These are phyloP conservation scores for Trichophyton equinum DNA, from an alignment of 2,329 filamentous ascomycete species.

Conservation along the genomic window DNA sequence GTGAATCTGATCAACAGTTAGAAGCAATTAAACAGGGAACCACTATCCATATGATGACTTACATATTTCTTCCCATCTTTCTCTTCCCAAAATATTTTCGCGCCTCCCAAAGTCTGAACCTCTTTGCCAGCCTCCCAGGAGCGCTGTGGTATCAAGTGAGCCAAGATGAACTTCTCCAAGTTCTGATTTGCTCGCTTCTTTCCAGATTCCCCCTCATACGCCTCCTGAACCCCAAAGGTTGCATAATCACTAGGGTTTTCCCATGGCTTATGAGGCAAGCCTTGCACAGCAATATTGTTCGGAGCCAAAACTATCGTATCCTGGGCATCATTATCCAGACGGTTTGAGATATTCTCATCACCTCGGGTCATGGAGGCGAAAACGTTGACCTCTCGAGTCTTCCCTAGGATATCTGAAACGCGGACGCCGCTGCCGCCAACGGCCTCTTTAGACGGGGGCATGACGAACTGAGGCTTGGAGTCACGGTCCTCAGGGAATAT, in stretches of 20 bases:
- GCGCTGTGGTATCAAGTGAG: constrained; percentile 62
- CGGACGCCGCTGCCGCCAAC: constrained; percentile 41
- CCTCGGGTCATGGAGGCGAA: constrained; percentile 74
- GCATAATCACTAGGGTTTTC: constrained; percentile 60
- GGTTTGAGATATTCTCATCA: constrained; percentile 53
- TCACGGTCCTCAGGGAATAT: background rate
- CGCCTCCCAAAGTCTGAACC: constrained; percentile 54
- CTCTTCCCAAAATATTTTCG: constrained; percentile 71
- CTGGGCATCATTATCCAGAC: constrained; percentile 51
- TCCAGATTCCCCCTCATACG: constrained; percentile 64
- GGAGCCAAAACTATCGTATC: constrained; percentile 84
- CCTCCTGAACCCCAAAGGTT: constrained; percentile 47
- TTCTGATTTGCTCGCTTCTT: constrained; percentile 66
- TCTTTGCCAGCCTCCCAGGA: constrained; percentile 63
- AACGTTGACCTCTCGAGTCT: constrained; percentile 64
- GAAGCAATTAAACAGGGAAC: background rate
- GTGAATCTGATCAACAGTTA: constrained; percentile 35
- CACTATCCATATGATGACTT: constrained; percentile 23
- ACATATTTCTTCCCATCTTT: constrained; percentile 54
- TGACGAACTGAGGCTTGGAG: background rate
- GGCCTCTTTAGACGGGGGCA: constrained; percentile 1
- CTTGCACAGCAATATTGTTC: constrained; percentile 66
- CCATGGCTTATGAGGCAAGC: constrained; percentile 64
- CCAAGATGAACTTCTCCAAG: constrained; percentile 67
- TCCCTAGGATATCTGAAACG: constrained; percentile 73